phyloP scores from a whole-genome alignment of 345 rosid species.

The Euclidium syriacum region DNA sequence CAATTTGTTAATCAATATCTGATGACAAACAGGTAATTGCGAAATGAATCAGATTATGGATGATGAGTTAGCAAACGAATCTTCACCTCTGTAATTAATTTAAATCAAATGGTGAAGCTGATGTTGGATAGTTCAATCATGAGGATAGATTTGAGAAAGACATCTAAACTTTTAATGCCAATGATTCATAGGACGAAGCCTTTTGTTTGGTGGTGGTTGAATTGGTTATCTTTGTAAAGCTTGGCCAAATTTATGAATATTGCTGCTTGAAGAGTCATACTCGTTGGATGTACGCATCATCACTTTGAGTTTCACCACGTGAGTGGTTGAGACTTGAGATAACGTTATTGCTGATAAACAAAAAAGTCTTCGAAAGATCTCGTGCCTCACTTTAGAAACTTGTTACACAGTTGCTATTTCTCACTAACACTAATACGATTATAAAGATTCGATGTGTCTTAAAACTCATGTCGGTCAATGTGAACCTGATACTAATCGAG shows the following conservation, averaged over 20 bases:
- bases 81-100: neutral
- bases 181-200: neutral
- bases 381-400: too few species aligned
- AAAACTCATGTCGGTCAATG: neutral
- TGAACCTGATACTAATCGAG: too few species aligned
- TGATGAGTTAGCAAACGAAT: neutral
- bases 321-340: constrained; percentile 16
- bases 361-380: neutral
- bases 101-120: neutral
- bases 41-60: neutral
- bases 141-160: neutral
- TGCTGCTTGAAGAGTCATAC: constrained; percentile 5
- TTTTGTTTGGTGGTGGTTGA: neutral
- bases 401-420: too few species aligned
- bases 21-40: neutral
- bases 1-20: neutral
- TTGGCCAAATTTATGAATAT: neutral
- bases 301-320: neutral
- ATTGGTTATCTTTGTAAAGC: constrained; percentile 7
- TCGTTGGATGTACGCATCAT: constrained; percentile 15
- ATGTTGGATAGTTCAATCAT: neutral
- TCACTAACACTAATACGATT: neutral
- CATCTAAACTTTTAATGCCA: neutral
- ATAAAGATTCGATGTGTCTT: neutral
- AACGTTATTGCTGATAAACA: neutral